Conservation (phyloP, 148 eudicot genomes). For the Selenicereus undatus region DNA sequence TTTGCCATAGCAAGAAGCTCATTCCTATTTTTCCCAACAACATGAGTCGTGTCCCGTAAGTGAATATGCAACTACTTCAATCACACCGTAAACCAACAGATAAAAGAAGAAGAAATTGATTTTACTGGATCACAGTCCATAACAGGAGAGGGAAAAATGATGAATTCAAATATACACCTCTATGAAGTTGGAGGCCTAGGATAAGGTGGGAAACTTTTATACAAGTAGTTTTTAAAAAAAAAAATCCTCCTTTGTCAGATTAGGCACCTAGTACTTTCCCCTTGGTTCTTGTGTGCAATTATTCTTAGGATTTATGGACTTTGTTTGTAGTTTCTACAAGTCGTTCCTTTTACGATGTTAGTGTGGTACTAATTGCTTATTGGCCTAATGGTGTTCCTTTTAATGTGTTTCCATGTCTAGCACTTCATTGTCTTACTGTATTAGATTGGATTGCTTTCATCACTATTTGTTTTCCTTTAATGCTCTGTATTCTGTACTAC, state of each 20-base stretch:
- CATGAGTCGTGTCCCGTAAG: constrained; percentile 66
- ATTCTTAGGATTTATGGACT: not conserved
- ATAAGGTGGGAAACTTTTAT: not conserved
- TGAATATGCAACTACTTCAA: constrained; percentile 6
- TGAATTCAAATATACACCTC: constrained; percentile 48
- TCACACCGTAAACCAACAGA: constrained; percentile 1
- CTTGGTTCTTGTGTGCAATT: not conserved
- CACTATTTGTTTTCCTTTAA: not conserved
- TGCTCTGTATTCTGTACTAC: not conserved
- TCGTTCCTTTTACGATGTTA: not conserved
- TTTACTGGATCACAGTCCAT: constrained; percentile 17
- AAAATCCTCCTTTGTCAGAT: not conserved
- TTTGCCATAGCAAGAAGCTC: constrained; percentile 74
- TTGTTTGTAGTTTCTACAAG: not conserved
- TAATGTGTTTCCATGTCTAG: not conserved
- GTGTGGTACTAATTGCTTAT: not conserved
- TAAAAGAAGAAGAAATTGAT: not conserved
- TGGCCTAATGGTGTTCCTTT: no score
- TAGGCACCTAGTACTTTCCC: not conserved
- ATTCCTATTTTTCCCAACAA: constrained; percentile 60
- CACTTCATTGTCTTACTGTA: not conserved
- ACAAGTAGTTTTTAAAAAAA: no score
- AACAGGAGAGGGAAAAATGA: constrained; percentile 74
- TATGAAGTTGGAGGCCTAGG: not conserved
- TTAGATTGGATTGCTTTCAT: not conserved